Percentiles rank a stretch among this genome's conserved stretches.
Evolutionary conservation across 2,329 filamentous ascomycete genomes (phyloP).

Genomic region (Xylariomycetidae sp.): DNA sequence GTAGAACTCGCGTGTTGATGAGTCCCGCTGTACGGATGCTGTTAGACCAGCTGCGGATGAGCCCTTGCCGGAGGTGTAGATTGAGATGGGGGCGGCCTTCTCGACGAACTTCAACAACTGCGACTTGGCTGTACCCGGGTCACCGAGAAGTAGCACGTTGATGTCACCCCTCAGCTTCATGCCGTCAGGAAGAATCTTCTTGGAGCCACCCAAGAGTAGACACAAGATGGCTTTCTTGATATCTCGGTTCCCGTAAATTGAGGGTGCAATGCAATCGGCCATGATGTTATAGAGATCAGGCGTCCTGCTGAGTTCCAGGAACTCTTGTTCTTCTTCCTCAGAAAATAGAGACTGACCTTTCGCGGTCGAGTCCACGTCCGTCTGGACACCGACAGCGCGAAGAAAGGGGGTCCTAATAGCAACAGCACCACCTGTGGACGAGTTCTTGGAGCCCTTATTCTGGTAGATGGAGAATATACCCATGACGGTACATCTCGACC

Average conservation of each 20-base stretch:
- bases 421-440: constrained; percentile 70
- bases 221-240: constrained; percentile 98
- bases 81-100: constrained; percentile 91
- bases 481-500: constrained; percentile 90
- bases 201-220: constrained; percentile 87
- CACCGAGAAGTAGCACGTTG: constrained; percentile 92
- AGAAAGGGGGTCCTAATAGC: constrained; percentile 95
- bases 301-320: constrained; percentile 80
- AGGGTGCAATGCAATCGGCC: constrained; percentile 88
- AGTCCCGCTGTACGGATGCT: constrained; percentile 91
- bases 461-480: constrained; percentile 98
- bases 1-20: constrained; percentile 91
- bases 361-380: constrained; percentile 81
- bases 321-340: constrained; percentile 96
- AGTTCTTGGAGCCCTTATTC: constrained; percentile 78
- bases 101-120: constrained; percentile 97
- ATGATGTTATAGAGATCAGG: constrained; percentile 92
- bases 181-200: constrained; percentile 94
- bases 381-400: constrained; percentile 85
- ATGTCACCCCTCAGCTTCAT: constrained; percentile 98
- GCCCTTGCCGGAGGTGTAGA: constrained; percentile 97
- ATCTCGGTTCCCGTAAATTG: constrained; percentile 91
- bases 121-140: constrained; percentile 96
- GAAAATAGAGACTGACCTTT: constrained; percentile 82
- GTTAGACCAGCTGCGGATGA: constrained; percentile 97